Evolutionary conservation across 176 grass and related monocot species (phyloP).

Genomic region (Otatea glauca): DNA sequence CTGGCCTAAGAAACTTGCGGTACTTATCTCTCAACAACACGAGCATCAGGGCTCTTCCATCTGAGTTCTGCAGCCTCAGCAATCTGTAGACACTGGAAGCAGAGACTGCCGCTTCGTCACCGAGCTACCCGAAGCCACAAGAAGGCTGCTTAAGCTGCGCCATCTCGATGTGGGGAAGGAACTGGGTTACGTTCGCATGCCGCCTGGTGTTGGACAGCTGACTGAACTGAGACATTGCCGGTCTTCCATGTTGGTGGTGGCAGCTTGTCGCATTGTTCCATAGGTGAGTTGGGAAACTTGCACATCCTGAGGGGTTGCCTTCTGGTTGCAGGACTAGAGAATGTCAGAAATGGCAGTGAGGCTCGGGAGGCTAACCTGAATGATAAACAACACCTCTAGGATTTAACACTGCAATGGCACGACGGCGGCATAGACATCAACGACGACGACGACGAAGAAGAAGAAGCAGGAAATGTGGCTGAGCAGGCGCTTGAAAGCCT

Average conservation of each 20-base stretch:
- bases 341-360: neutral
- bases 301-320: slow-evolving; percentile 18
- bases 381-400: slow-evolving; percentile 20
- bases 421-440: too few species aligned
- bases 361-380: slow-evolving; percentile 26
- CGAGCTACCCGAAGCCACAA: slow-evolving; percentile 36
- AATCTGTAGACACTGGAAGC: slow-evolving; percentile 47
- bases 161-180: slow-evolving; percentile 39
- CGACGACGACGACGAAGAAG: neutral
- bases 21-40: slow-evolving; percentile 51
- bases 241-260: slow-evolving; percentile 26
- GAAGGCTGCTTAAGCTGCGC: slow-evolving; percentile 18
- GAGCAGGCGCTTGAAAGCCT: slow-evolving; percentile 37
- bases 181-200: slow-evolving; percentile 15
- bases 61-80: slow-evolving; percentile 35
- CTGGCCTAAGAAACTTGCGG: slow-evolving; percentile 30
- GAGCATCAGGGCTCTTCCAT: slow-evolving; percentile 41
- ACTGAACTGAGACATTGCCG: slow-evolving; percentile 37
- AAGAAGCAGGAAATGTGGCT: neutral
- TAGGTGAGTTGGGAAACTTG: slow-evolving; percentile 49
- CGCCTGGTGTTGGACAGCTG: slow-evolving; percentile 35
- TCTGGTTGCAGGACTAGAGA: slow-evolving; percentile 25
- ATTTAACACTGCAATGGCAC: slow-evolving; percentile 35
- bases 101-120: slow-evolving; percentile 29
- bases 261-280: neutral